A percentile compares a stretch with the other conserved stretches of the same genome.
Conservation (phyloP, 164 flowering plant genomes). For the Chimonanthus salicifolius region DNA sequence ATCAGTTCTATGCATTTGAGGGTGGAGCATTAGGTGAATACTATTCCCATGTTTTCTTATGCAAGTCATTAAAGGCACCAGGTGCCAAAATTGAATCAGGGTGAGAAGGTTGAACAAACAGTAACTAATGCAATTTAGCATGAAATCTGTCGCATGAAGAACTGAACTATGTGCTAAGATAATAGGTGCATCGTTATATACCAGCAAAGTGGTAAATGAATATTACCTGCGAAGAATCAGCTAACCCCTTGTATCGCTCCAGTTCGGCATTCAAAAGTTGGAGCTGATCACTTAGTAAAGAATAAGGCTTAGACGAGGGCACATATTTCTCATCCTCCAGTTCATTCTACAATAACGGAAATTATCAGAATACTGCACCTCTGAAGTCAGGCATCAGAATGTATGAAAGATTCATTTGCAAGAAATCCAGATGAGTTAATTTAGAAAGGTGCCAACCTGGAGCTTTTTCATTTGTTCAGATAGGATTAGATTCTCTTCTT, state of each 20-base stretch:
- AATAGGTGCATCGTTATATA: not conserved
- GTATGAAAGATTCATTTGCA: not conserved
- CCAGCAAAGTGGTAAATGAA: not conserved
- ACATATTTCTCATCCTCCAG: conserved; percentile 71
- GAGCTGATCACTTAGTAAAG: conserved; percentile 67
- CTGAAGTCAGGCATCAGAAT: not conserved
- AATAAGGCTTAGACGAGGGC: conserved; percentile 58
- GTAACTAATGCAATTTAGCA: not conserved
- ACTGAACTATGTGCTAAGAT: not conserved
- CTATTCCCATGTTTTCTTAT: too few relatives aligned
- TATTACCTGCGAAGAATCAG: conserved; percentile 71
- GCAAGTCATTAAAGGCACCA: too few relatives aligned
- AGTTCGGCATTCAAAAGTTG: conserved; percentile 73
- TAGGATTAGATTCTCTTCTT: conserved; percentile 46
- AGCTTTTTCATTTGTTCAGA: conserved; percentile 66
- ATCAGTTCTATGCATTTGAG: too few relatives aligned
- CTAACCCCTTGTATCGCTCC: conserved; percentile 56
- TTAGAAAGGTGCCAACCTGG: conserved; percentile 42
- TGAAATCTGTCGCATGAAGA: not conserved
- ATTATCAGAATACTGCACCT: conserved; percentile 1
- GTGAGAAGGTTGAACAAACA: not conserved
- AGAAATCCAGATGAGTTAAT: not conserved
- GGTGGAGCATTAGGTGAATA: too few relatives aligned
- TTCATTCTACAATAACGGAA: conserved; percentile 45
- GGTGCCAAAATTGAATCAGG: not conserved